phyloP scores from a whole-genome alignment of 2,329 filamentous ascomycete genomes.

The Thermothelomyces thermophilus region DNA sequence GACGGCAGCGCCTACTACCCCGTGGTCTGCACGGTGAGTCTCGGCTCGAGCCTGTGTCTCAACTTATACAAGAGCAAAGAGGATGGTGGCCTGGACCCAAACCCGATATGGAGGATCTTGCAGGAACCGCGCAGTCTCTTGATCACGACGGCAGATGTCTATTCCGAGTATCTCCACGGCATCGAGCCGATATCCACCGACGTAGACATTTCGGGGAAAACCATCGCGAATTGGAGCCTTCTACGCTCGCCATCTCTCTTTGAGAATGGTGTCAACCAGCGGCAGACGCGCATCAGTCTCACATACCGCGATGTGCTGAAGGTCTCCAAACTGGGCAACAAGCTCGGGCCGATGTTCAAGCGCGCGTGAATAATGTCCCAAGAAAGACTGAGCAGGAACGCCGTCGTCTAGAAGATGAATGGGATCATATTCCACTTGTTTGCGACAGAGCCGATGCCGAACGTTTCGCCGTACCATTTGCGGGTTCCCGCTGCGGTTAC shows the following conservation, averaged over 20 bases:
- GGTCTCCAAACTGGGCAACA: constrained; percentile 66
- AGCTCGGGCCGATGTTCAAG: constrained; percentile 40
- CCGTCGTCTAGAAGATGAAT: constrained; percentile 46
- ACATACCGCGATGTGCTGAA: constrained; percentile 83
- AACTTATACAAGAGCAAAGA: constrained; percentile 63
- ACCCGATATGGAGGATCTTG: constrained; percentile 54
- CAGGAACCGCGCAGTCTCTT: constrained; percentile 80
- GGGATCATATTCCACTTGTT: constrained; percentile 73
- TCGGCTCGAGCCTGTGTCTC: constrained; percentile 71
- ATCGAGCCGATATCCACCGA: constrained; percentile 64
- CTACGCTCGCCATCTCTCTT: constrained; percentile 46
- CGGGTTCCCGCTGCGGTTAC: constrained; percentile 73
- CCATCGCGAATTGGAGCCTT: constrained; percentile 66
- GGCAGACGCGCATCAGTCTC: constrained; percentile 61
- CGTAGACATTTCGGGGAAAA: constrained; percentile 51
- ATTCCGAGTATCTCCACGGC: constrained; percentile 66
- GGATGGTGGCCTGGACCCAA: constrained; percentile 49
- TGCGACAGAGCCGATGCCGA: constrained; percentile 58
- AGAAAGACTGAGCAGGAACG: constrained; percentile 25
- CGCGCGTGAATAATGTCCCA: constrained; percentile 24
- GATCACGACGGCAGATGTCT: constrained; percentile 62
- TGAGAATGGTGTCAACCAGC: constrained; percentile 46
- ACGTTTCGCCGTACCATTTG: constrained; percentile 71
- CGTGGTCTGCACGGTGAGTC: constrained; percentile 83
- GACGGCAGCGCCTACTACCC: constrained; percentile 83